These are phyloP conservation scores for Proliferodiscus dingleyae DNA, from an alignment of 2,329 filamentous ascomycete genomes.

Conservation along the genomic window DNA sequence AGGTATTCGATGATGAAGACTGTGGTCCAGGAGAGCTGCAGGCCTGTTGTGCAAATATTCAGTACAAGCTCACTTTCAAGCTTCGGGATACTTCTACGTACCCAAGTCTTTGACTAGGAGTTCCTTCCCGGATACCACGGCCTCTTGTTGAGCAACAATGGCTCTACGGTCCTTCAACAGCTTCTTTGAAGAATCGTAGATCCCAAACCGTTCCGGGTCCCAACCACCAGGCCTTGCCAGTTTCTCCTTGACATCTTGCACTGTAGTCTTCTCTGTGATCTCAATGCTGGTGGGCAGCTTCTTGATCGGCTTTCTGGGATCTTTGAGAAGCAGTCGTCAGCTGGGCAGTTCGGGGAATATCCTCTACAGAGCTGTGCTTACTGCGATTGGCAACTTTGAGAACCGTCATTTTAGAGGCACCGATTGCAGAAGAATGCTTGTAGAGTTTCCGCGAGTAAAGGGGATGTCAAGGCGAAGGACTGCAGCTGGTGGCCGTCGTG, in stretches of 20 bases:
- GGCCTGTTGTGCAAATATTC: slow-evolving; percentile 53
- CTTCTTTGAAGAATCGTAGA: slow-evolving; percentile 57
- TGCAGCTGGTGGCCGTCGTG: too few relatives aligned
- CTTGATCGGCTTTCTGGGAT: slow-evolving; percentile 29
- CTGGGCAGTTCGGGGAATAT: neutral
- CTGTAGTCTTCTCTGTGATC: slow-evolving; percentile 41
- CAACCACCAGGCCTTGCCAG: slow-evolving; percentile 58
- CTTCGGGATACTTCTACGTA: too few relatives aligned
- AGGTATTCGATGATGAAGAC: slow-evolving; percentile 96
- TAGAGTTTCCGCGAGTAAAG: too few relatives aligned
- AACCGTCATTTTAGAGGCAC: neutral
- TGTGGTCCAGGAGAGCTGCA: slow-evolving; percentile 86
- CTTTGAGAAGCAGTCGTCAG: slow-evolving; percentile 16
- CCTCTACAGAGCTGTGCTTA: neutral
- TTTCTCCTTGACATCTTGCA: slow-evolving; percentile 55
- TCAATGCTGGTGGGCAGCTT: slow-evolving; percentile 52
- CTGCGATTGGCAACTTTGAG: neutral
- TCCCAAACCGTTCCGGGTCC: slow-evolving; percentile 49
- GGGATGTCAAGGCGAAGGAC: too few relatives aligned
- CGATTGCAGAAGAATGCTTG: too few relatives aligned
- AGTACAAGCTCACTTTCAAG: slow-evolving; percentile 15
- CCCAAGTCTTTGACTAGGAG: slow-evolving; percentile 92
- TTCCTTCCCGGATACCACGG: slow-evolving; percentile 46
- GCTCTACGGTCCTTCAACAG: slow-evolving; percentile 59
- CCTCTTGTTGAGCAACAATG: slow-evolving; percentile 43